A percentile compares a stretch with the other conserved stretches of the same genome.
These are phyloP conservation scores for Dendrocalamus latiflorus DNA, from an alignment of 202 grass and related monocot species.

Conservation along the genomic window DNA sequence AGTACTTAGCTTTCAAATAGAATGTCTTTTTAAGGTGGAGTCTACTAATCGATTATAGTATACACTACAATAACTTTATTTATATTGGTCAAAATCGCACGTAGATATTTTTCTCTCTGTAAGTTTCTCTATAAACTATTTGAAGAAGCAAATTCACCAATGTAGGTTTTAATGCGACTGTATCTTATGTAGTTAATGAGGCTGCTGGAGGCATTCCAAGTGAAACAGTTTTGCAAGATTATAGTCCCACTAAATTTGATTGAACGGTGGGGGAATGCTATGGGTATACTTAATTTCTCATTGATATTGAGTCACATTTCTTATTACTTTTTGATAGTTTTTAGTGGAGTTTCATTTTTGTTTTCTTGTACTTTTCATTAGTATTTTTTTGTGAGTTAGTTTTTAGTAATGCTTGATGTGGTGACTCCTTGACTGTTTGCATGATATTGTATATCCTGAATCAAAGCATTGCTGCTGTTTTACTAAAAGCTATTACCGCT, in stretches of 20 bases:
- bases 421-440: constrained; percentile 41
- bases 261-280: constrained; percentile 91
- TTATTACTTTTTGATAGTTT: background rate
- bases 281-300: constrained; percentile 66
- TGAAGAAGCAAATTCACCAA: constrained; percentile 5
- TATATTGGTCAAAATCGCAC: too few species aligned
- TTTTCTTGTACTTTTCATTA: background rate
- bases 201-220: constrained; percentile 23
- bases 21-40: too few species aligned
- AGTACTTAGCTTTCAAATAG: too few species aligned
- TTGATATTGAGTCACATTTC: background rate
- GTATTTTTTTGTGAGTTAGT: background rate
- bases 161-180: background rate
- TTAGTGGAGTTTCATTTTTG: background rate
- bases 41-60: too few species aligned
- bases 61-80: too few species aligned
- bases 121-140: background rate
- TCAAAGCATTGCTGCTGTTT: constrained; percentile 92
- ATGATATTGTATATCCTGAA: constrained; percentile 83
- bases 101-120: too few species aligned
- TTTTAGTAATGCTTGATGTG: constrained; percentile 2
- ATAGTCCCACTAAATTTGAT: constrained; percentile 76
- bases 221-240: constrained; percentile 29
- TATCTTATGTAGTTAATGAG: constrained; percentile 39
- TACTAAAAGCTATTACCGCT: constrained; percentile 92